Percentiles rank a stretch among this genome's conserved stretches.
phyloP scores from a whole-genome alignment of 2,329 filamentous ascomycete species.

The Chrysoporthe austroafricana region DNA sequence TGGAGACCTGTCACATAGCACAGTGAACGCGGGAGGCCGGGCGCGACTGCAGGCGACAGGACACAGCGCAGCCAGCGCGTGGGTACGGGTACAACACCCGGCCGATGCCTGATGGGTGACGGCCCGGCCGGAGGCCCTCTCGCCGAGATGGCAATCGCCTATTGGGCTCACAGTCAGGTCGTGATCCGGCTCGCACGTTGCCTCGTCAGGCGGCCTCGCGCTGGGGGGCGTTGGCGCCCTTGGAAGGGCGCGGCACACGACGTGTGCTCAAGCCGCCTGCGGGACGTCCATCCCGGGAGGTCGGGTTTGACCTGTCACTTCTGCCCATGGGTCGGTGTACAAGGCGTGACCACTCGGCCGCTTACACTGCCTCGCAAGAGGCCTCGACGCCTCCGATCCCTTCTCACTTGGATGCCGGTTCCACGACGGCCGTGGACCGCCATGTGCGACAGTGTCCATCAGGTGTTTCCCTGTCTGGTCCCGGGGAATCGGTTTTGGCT shows the following conservation, averaged over 20 bases:
- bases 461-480: background rate
- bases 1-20: background rate
- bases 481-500: no score
- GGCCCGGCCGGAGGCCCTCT: background rate
- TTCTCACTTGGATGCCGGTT: background rate
- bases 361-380: background rate
- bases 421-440: background rate
- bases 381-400: background rate
- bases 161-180: background rate
- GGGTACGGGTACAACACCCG: slow-evolving; percentile 10
- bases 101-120: background rate
- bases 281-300: background rate
- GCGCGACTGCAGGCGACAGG: background rate
- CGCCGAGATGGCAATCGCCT: background rate
- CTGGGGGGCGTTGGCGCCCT: background rate
- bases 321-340: slow-evolving; percentile 1
- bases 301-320: slow-evolving; percentile 2
- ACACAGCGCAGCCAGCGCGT: background rate
- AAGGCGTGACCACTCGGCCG: background rate
- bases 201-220: background rate
- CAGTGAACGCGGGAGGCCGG: background rate
- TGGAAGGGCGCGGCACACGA: background rate
- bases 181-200: background rate
- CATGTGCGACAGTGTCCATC: background rate
- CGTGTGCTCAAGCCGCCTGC: background rate